A percentile compares a stretch with the other conserved stretches of the same genome.
phyloP scores from a whole-genome alignment of 177 flowering plant species.

The Telopea speciosissima region DNA sequence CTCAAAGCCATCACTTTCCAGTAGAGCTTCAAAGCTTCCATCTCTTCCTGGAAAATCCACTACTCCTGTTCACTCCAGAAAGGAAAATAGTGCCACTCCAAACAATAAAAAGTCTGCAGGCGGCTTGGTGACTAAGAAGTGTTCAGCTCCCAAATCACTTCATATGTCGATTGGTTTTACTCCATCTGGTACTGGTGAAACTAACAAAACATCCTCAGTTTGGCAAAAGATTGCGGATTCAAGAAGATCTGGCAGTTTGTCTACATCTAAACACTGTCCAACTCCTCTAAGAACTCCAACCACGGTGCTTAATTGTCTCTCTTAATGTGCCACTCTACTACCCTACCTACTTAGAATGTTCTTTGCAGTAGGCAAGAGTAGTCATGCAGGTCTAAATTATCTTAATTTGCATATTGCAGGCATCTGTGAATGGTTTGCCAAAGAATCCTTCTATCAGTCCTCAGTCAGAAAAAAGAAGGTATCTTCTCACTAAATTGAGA shows the following conservation, averaged over 20 bases:
- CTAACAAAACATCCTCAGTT: conserved; percentile 28
- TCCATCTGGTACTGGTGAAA: conserved; percentile 24
- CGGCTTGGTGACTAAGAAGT: conserved; percentile 25
- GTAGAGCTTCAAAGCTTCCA: conserved; percentile 26
- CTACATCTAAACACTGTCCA: conserved; percentile 22
- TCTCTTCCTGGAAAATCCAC: conserved; percentile 25
- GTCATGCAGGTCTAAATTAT: neutral
- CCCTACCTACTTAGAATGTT: neutral
- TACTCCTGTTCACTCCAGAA: conserved; percentile 18
- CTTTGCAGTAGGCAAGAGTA: conserved; percentile 1
- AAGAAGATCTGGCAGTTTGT: conserved; percentile 19
- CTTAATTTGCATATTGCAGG: conserved; percentile 35
- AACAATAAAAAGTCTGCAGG: conserved; percentile 21
- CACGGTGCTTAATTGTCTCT: conserved; percentile 27
- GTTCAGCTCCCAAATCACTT: conserved; percentile 35
- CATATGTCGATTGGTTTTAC: conserved; percentile 49
- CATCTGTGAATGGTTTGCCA: conserved; percentile 29
- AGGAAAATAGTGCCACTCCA: conserved; percentile 21
- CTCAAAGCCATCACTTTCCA: conserved; percentile 13
- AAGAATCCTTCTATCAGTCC: conserved; percentile 29
- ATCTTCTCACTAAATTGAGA: neutral
- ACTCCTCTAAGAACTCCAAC: conserved; percentile 26
- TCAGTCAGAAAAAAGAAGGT: conserved; percentile 47
- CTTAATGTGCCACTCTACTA: too few species aligned
- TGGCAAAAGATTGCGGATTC: conserved; percentile 31